Evolutionary conservation across 164 flowering plant genomes (phyloP), one percentile per base, ranked within the genome.

Genomic region (Nelumbo lutea): DNA sequence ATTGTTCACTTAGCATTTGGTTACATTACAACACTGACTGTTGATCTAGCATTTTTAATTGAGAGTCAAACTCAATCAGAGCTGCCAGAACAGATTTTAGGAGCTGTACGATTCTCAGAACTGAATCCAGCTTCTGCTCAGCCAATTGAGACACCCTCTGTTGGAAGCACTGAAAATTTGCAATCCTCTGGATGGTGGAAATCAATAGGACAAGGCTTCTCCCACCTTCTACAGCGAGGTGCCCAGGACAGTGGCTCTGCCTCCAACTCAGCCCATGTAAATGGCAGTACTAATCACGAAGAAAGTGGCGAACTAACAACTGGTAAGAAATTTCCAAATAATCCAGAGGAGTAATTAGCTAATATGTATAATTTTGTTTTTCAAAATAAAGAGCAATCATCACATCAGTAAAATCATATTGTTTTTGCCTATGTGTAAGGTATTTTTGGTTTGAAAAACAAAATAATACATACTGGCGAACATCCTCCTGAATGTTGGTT

Each of bases 1-100:
- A 90, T 93, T 48, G 93, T 93, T 72, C 98, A 90, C 80, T 74
- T 93, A 72, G 97, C 97, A 42, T 89, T 86, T 75, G 97, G 97
- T 51, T 91, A 93, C 79, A 76, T 93, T 14, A 80, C 90, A n/a
- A 79, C 86, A 13, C 67, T 93, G 64, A 90, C 96, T 2, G 96
- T 93, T 57, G 98, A 93, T 79, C 70, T 93, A 42, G 97, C 98
- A 64, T 93, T 91, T 76, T 84, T 93, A 9, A 87, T 93, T 45
- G 98, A 93, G 79, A 73, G 97, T 73, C 96, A 87, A 78, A 84
- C 79, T 40, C 88, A 88, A 9, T 60, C 84, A 14, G 97, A 93
- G 77, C 93, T 93, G 66, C 98, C 98, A 1, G 98, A 93, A 73
- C 72, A 74, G 68, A 77, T 93, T 52, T 74, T 93, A 62, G 97